Evolutionary conservation across 768 basidiomycete genomes (phyloP).

Genomic region (Boletus tomentosulus): DNA sequence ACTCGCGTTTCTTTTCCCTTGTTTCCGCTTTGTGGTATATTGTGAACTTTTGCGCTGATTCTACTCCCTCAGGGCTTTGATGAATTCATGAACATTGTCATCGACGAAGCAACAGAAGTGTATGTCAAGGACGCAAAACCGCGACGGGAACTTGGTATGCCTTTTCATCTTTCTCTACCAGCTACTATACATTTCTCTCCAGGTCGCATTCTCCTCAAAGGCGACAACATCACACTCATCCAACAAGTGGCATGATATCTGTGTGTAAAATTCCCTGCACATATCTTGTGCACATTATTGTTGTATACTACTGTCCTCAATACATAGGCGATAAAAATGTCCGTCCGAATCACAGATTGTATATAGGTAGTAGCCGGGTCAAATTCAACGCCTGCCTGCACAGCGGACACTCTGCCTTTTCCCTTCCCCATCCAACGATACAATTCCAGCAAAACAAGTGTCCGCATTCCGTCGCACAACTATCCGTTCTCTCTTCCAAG

Average conservation of each 20-base stretch:
- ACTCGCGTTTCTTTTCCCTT: conserved; percentile 2
- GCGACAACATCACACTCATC: conserved; percentile 98
- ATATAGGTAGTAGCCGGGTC: conserved; percentile 69
- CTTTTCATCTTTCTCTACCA: background rate
- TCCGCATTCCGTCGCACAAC: conserved; percentile 82
- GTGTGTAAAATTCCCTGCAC: conserved; percentile 10
- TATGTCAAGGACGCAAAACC: conserved; percentile 88
- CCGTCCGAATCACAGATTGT: conserved; percentile 61
- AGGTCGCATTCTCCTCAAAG: conserved; percentile 96
- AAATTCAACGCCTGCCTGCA: conserved; percentile 76
- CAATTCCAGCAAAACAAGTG: conserved; percentile 91
- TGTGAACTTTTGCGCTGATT: conserved; percentile 21
- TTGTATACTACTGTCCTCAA: conserved; percentile 21
- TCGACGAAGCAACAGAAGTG: conserved; percentile 92
- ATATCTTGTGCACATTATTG: background rate
- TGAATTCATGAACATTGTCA: conserved; percentile 98
- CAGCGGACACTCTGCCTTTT: conserved; percentile 87
- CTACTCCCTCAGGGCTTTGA: conserved; percentile 77
- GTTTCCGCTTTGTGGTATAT: background rate
- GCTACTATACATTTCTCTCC: background rate
- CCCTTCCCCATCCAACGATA: conserved; percentile 83
- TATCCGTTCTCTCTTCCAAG: conserved; percentile 78
- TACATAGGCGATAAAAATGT: background rate
- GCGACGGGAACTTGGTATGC: conserved; percentile 75
- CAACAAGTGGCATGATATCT: conserved; percentile 51